These are phyloP conservation scores for Euphorbia schlechtendalii DNA, from an alignment of 441 rosid species.

Conservation along the genomic window DNA sequence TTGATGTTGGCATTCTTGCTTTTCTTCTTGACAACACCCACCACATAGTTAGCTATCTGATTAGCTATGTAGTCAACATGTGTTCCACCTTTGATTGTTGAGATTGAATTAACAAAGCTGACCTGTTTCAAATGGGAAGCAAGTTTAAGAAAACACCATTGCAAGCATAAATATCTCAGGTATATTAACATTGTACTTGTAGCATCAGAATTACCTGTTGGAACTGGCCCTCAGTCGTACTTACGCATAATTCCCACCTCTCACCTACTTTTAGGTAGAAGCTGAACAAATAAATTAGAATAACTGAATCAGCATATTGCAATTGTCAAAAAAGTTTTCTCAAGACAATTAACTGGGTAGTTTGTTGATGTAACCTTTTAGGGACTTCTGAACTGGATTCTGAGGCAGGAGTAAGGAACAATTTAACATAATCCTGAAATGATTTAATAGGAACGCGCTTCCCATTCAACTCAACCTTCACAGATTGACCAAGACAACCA, in stretches of 20 bases:
- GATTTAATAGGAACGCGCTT: slow-evolving; percentile 61
- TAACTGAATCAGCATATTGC: slow-evolving; percentile 7
- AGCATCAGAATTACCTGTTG: slow-evolving; percentile 56
- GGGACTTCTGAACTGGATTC: slow-evolving; percentile 34
- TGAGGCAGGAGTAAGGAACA: slow-evolving; percentile 54
- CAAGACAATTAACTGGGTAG: neutral
- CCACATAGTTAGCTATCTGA: slow-evolving; percentile 77
- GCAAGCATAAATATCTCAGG: neutral
- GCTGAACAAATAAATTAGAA: slow-evolving; percentile 34
- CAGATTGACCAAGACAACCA: slow-evolving; percentile 94
- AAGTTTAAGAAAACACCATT: neutral
- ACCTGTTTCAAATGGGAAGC: slow-evolving; percentile 49
- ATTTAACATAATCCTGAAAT: slow-evolving; percentile 65
- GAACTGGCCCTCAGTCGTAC: slow-evolving; percentile 90
- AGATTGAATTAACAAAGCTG: slow-evolving; percentile 84
- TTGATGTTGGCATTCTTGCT: slow-evolving; percentile 74
- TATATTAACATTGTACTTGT: neutral
- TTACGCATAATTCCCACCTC: slow-evolving; percentile 84
- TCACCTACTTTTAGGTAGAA: slow-evolving; percentile 58
- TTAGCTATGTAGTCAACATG: slow-evolving; percentile 85
- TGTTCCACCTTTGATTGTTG: slow-evolving; percentile 98
- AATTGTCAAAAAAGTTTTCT: neutral
- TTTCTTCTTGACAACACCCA: slow-evolving; percentile 70
- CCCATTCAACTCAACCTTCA: slow-evolving; percentile 86
- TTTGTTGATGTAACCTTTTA: slow-evolving; percentile 39